These are phyloP conservation scores for Cyberlindnera maclurae DNA, from an alignment of 805 yeast genomes.

Conservation along the genomic window DNA sequence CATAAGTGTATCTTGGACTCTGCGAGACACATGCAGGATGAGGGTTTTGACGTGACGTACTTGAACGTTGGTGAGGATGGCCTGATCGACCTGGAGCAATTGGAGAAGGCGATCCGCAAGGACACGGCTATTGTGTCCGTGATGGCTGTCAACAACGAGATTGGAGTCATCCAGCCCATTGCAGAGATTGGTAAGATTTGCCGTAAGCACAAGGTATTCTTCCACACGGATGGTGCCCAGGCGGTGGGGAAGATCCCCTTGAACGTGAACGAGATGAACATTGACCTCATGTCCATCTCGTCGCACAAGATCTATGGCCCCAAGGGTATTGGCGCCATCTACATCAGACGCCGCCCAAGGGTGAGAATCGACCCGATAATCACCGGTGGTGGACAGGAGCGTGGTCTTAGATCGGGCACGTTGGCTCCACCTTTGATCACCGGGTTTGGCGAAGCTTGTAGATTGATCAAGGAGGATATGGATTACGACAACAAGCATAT, in stretches of 20 bases:
- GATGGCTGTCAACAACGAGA: conserved; percentile 98
- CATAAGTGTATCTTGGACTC: conserved; percentile 99
- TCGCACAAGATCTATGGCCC: conserved; percentile 98
- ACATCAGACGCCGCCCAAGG: conserved; percentile 95
- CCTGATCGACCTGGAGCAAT: conserved; percentile 64
- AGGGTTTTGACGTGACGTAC: conserved; percentile 94
- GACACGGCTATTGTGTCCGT: conserved; percentile 87
- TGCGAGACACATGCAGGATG: conserved; percentile 90
- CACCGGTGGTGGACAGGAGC: conserved; percentile 98
- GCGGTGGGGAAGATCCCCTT: conserved; percentile 91
- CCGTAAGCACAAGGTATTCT: conserved; percentile 80
- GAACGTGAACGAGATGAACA: conserved; percentile 89
- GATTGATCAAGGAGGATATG: conserved; percentile 69
- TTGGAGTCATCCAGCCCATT: conserved; percentile 94
- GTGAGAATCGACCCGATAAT: conserved; percentile 93
- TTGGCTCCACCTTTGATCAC: conserved; percentile 93
- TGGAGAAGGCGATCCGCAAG: conserved; percentile 78
- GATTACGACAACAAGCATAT: conserved; percentile 70
- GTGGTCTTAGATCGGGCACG: conserved; percentile 96
- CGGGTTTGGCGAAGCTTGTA: conserved; percentile 97
- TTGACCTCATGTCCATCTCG: conserved; percentile 88
- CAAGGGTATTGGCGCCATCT: conserved; percentile 94
- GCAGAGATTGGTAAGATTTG: conserved; percentile 90
- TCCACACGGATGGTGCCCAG: conserved; percentile 97
- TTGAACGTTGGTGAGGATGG: conserved; percentile 81